Percentiles rank a stretch among this genome's conserved stretches.
Evolutionary conservation across 129 eudicot species (phyloP).

Genomic region (Dittrichia graveolens): DNA sequence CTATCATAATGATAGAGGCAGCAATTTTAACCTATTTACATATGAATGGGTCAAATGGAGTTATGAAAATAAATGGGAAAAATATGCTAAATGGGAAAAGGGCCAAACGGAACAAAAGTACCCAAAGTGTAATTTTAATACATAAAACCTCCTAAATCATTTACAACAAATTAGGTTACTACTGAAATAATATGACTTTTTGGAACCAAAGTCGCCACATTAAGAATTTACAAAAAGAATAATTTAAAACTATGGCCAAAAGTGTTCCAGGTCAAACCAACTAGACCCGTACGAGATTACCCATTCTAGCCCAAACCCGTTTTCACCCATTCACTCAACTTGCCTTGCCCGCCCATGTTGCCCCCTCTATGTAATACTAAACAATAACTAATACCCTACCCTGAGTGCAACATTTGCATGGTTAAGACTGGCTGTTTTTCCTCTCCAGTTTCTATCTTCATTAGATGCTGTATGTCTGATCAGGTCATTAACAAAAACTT

Average conservation of each 20-base stretch:
- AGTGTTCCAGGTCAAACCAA: neutral
- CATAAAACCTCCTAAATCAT: too few relatives aligned
- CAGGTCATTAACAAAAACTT: slow-evolving; percentile 66
- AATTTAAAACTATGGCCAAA: neutral
- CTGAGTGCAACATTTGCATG: slow-evolving; percentile 81
- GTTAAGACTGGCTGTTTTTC: slow-evolving; percentile 62
- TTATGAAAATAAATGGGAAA: neutral
- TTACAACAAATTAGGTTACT: neutral
- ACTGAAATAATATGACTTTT: neutral
- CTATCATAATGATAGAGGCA: slow-evolving; percentile 4
- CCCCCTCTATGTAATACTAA: too few relatives aligned
- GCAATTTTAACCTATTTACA: neutral
- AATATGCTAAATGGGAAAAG: neutral
- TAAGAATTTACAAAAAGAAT: neutral
- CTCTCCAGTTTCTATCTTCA: slow-evolving; percentile 52
- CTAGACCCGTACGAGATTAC: neutral
- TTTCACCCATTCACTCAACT: slow-evolving; percentile 1
- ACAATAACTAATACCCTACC: slow-evolving; percentile 41
- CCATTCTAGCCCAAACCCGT: neutral
- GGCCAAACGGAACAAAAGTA: neutral
- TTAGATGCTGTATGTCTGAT: slow-evolving; percentile 55
- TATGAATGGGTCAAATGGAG: neutral
- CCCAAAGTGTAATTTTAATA: neutral
- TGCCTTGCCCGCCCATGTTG: too few relatives aligned
- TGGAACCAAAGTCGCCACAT: neutral